Percentiles rank a stretch among this genome's conserved stretches.
phyloP scores from a whole-genome alignment of 2,329 filamentous ascomycete species.

The Torrubiellomyces zombiae region DNA sequence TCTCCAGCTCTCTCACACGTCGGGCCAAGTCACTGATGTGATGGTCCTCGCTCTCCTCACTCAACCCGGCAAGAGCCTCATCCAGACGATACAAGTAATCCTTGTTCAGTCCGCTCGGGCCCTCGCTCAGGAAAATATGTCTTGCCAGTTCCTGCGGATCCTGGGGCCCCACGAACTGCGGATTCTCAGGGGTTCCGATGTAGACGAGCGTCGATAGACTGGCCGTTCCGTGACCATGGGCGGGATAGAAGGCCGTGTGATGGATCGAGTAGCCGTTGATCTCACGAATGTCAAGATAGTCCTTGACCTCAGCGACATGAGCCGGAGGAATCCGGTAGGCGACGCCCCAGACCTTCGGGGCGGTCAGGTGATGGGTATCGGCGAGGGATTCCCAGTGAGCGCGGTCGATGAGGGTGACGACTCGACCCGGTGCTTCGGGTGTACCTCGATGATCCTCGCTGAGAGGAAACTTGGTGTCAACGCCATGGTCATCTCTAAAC shows the following conservation, averaged over 20 bases:
- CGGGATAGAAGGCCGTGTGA: conserved; percentile 63
- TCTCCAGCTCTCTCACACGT: conserved; percentile 46
- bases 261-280: conserved; percentile 96
- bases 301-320: conserved; percentile 63
- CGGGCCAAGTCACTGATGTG: conserved; percentile 72
- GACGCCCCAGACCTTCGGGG: conserved; percentile 69
- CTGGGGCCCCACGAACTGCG: conserved; percentile 78
- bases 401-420: conserved; percentile 80
- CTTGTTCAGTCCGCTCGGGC: conserved; percentile 75
- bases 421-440: conserved; percentile 69
- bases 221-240: conserved; percentile 19
- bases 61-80: conserved; percentile 53
- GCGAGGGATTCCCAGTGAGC: conserved; percentile 68
- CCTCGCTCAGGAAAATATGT: conserved; percentile 61
- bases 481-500: no score
- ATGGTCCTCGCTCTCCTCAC: conserved; percentile 60
- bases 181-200: conserved; percentile 84
- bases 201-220: conserved; percentile 56
- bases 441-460: conserved; percentile 94
- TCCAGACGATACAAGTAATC: conserved; percentile 82
- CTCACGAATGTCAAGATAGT: conserved; percentile 88
- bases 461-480: conserved; percentile 5
- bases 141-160: conserved; percentile 61
- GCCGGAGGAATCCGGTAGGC: conserved; percentile 69
- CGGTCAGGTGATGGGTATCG: conserved; percentile 44